Percentiles rank a stretch among this genome's conserved stretches.
Evolutionary conservation across 2,329 filamentous ascomycete species (phyloP).

Genomic region (Scedosporium dehoogii): DNA sequence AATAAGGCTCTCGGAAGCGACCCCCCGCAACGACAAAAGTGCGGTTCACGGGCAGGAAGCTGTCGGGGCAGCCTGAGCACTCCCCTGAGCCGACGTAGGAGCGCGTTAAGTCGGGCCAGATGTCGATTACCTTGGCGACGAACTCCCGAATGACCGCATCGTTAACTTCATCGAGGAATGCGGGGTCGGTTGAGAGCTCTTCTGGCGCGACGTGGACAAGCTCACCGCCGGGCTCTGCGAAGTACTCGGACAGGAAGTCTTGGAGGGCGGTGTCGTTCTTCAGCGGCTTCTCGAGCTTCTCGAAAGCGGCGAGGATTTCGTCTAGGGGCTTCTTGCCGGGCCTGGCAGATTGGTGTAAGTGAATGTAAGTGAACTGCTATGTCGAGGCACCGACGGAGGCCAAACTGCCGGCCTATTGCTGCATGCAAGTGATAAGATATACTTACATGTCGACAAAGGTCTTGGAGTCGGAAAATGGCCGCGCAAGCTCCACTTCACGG

Average conservation of each 20-base stretch:
- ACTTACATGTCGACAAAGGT: conserved; percentile 61
- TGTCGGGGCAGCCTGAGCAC: conserved; percentile 51
- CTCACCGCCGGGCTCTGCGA: conserved; percentile 54
- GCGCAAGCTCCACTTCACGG: conserved; percentile 50
- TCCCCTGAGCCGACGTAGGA: conserved; percentile 39
- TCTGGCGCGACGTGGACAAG: conserved; percentile 41
- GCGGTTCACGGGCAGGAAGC: conserved; percentile 56
- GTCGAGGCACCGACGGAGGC: neutral
- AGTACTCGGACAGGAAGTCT: conserved; percentile 52
- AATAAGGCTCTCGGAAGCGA: conserved; percentile 62
- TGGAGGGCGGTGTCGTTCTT: conserved; percentile 53
- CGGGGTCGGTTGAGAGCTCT: conserved; percentile 44
- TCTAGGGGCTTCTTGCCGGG: conserved; percentile 49
- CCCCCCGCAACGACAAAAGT: conserved; percentile 63
- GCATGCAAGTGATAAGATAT: too few species aligned
- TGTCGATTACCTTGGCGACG: conserved; percentile 52
- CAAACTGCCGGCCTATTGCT: too few species aligned
- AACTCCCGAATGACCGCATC: conserved; percentile 52
- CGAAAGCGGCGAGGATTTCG: conserved; percentile 52
- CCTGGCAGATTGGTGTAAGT: conserved; percentile 22
- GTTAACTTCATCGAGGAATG: conserved; percentile 46
- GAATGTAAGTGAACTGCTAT: too few species aligned
- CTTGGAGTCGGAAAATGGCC: conserved; percentile 58
- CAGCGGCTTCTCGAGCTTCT: conserved; percentile 48
- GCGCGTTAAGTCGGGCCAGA: conserved; percentile 60